Evolutionary conservation across 2,329 filamentous ascomycete species (phyloP).

Genomic region (Acephala macrosclerotiorum): DNA sequence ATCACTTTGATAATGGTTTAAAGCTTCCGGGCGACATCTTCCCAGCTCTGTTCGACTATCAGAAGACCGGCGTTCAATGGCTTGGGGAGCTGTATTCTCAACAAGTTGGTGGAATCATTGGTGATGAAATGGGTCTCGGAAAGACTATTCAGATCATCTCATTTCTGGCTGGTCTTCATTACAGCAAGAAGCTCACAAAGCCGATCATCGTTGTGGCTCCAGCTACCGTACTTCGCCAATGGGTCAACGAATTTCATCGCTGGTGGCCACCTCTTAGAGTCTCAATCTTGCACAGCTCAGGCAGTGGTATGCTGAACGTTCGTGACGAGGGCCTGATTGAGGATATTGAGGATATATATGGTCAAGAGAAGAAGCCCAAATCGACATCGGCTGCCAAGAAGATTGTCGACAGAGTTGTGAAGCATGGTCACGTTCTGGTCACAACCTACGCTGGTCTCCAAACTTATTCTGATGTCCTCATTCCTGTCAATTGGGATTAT

Average conservation of each 20-base stretch:
- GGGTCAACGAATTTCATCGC: conserved; percentile 97
- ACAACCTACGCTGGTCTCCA: conserved; percentile 97
- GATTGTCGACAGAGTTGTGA: conserved; percentile 82
- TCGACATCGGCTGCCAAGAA: conserved; percentile 75
- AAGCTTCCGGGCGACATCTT: conserved; percentile 92
- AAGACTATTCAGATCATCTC: conserved; percentile 83
- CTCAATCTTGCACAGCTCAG: conserved; percentile 92
- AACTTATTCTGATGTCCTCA: conserved; percentile 83
- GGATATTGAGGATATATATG: conserved; percentile 60
- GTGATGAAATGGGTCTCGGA: conserved; percentile 98
- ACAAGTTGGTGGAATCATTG: conserved; percentile 90
- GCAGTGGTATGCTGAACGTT: conserved; percentile 93
- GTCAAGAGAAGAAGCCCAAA: conserved; percentile 52
- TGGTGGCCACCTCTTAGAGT: conserved; percentile 99
- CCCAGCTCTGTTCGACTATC: conserved; percentile 92
- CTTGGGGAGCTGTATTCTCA: conserved; percentile 91
- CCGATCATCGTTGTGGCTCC: conserved; percentile 93
- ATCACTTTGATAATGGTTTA: conserved; percentile 74
- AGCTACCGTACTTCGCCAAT: conserved; percentile 93
- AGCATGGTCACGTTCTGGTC: conserved; percentile 89
- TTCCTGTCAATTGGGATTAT: conserved; percentile 89
- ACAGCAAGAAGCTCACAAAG: conserved; percentile 83
- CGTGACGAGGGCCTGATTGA: conserved; percentile 66
- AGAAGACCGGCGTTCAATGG: conserved; percentile 97
- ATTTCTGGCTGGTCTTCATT: conserved; percentile 82